Base-by-base conservation (phyloP, 164 flowering plant genomes). In the Kalanchoe fedtschenkoi region DNA sequence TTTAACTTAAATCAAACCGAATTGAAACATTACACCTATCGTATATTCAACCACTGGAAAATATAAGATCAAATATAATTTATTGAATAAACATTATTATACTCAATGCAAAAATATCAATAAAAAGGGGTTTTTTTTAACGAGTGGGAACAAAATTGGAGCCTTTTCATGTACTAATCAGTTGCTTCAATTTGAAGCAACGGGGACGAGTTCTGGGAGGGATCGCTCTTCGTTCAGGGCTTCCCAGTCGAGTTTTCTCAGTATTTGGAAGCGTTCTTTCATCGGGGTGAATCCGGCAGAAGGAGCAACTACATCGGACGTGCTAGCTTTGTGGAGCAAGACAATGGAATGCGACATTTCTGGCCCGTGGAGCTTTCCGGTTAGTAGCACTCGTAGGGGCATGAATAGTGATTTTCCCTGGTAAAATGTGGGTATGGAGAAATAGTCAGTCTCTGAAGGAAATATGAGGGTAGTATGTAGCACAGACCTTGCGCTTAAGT, bases 301-400 rank as follows among this genome's bases (percentile, higher is more conserved):
- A 35, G 88, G 77, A 68, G 86, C 66, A 43, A 90, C 73, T 26
- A 84, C 30, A 21, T 71, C 83, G 46, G 58, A 42, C 3, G 56
- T 71, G 46, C 89, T 95, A 43, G 95, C 96, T 77, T 72, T 81
- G 69, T 93, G 75, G 54, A 93, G 66, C 60, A 90, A 70, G 15
- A 84, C 22, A n/a, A 90, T 62, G 63, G 81, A 75, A 2, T 79
- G 57, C 5, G 82, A 90, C 80, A 90, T 90, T 51, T 88, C 97
- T 28, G 99, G 99, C 22, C 99, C 99, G 66, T 93, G 97, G 19
- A 93, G 89, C 70, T 84, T 90, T 63, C 99, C 99, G 1, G 99
- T 90, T 51, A 90, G 79, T 77, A 90, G 65, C 46, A 90, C 86
- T 58, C 97, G 78, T 16, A 93, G 84, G 6, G 97, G 99, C 97